Conservation (phyloP, 1,284 basidiomycete genomes). For the Cutaneotrichosporon cavernicola region DNA sequence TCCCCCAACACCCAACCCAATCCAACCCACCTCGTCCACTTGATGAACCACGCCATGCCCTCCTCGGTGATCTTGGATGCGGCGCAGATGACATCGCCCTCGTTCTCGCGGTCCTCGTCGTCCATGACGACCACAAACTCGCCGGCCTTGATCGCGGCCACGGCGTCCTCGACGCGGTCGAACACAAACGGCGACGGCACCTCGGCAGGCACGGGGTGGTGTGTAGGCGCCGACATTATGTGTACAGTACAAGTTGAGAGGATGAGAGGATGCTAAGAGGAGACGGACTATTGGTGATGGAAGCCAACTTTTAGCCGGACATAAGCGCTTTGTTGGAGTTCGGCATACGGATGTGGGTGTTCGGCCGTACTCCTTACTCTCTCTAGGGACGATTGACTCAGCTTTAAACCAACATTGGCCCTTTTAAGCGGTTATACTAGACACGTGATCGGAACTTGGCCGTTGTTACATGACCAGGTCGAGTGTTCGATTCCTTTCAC, state of each 20-base stretch:
- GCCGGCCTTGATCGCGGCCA: conserved; percentile 73
- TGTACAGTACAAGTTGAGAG: background rate
- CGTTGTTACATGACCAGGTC: background rate
- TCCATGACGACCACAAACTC: conserved; percentile 96
- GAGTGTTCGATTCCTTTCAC: background rate
- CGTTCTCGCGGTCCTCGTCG: conserved; percentile 88
- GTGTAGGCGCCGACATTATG: conserved; percentile 41
- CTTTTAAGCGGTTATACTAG: too few relatives aligned
- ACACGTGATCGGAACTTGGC: too few relatives aligned
- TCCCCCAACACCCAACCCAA: background rate
- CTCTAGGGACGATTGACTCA: too few relatives aligned
- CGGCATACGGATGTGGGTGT: too few relatives aligned
- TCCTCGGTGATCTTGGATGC: conserved; percentile 79
- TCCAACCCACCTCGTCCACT: conserved; percentile 77
- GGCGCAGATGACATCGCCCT: conserved; percentile 88
- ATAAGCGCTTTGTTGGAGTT: background rate
- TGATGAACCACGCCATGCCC: conserved; percentile 99
- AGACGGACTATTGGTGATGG: background rate
- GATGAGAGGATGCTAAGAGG: background rate
- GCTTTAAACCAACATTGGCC: too few relatives aligned
- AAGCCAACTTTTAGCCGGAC: conserved; percentile 6
- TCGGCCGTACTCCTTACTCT: too few relatives aligned
- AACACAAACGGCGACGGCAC: conserved; percentile 54
- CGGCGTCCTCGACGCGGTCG: conserved; percentile 74
- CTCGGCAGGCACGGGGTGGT: conserved; percentile 23